Percentiles rank a stretch among this genome's conserved stretches.
Conservation (phyloP, 1,139 yeast genomes). For the Pichia sp. region DNA sequence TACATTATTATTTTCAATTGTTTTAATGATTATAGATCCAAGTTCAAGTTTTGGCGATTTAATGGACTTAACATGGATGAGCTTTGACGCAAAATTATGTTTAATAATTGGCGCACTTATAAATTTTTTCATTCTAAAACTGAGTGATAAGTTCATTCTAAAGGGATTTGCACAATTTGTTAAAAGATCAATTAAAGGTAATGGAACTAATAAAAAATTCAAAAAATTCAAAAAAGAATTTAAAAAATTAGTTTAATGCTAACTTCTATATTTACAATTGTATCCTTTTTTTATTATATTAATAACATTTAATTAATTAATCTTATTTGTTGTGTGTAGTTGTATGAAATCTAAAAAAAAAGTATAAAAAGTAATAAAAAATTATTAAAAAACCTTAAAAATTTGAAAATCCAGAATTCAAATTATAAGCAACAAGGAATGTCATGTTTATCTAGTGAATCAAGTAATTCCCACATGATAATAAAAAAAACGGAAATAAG, state of each 20-base stretch:
- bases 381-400: not conserved
- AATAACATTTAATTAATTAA: not conserved
- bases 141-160: conserved; percentile 39
- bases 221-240: conserved; percentile 26
- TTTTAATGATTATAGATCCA: conserved; percentile 45
- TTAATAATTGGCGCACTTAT: conserved; percentile 41
- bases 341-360: not conserved
- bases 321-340: not conserved
- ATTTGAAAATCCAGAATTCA: not conserved
- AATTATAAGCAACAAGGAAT: not conserved
- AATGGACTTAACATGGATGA: conserved; percentile 68
- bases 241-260: conserved; percentile 10
- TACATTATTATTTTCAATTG: conserved; percentile 43
- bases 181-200: conserved; percentile 26
- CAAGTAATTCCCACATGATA: not conserved
- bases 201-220: conserved; percentile 26
- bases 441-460: too few species aligned
- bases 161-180: conserved; percentile 28
- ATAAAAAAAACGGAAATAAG: not conserved
- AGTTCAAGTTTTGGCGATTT: conserved; percentile 52
- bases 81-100: conserved; percentile 43
- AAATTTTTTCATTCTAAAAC: conserved; percentile 46
- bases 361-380: not conserved
- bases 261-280: not conserved
- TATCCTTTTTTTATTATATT: not conserved